Percentiles rank a stretch among this genome's conserved stretches.
These are phyloP conservation scores for Podospora comata DNA, from an alignment of 495 filamentous ascomycete species.

Conservation along the genomic window DNA sequence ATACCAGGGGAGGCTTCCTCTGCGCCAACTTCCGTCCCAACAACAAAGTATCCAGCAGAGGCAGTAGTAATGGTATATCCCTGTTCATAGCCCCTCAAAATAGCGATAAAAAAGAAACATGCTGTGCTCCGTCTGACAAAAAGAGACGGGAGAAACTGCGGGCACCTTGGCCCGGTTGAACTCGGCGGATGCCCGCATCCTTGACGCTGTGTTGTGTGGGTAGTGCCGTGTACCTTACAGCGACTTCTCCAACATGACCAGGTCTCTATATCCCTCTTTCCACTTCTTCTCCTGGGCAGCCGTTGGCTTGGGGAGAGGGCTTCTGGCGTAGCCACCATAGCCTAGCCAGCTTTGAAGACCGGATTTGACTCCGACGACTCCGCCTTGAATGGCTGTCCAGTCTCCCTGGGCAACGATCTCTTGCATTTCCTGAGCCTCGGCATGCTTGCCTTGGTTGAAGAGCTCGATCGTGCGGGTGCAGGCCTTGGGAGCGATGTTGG, in stretches of 20 bases:
- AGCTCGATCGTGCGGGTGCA: conserved; percentile 70
- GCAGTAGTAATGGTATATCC: background rate
- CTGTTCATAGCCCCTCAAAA: background rate
- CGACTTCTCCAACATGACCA: conserved; percentile 64
- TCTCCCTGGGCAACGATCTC: conserved; percentile 77
- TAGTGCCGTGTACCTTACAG: conserved; percentile 19
- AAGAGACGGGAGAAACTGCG: background rate
- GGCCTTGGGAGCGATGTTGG: conserved; percentile 76
- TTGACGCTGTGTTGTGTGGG: background rate
- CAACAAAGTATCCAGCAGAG: background rate
- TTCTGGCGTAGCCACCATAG: conserved; percentile 75
- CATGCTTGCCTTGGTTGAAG: conserved; percentile 64
- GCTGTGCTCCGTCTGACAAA: conserved; percentile 6
- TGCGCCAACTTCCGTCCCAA: background rate
- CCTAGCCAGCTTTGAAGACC: conserved; percentile 72
- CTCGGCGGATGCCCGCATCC: background rate
- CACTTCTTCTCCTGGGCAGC: conserved; percentile 57
- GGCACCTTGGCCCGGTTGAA: background rate
- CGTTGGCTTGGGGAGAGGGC: conserved; percentile 70
- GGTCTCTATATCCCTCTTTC: conserved; percentile 70
- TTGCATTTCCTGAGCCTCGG: conserved; percentile 73
- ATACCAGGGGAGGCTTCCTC: background rate
- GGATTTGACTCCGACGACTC: conserved; percentile 82
- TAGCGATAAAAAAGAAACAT: conserved; percentile 1
- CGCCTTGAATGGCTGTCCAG: conserved; percentile 83